Conservation (phyloP, 2,329 filamentous ascomycete species). For the Aspergillus tamarii region DNA sequence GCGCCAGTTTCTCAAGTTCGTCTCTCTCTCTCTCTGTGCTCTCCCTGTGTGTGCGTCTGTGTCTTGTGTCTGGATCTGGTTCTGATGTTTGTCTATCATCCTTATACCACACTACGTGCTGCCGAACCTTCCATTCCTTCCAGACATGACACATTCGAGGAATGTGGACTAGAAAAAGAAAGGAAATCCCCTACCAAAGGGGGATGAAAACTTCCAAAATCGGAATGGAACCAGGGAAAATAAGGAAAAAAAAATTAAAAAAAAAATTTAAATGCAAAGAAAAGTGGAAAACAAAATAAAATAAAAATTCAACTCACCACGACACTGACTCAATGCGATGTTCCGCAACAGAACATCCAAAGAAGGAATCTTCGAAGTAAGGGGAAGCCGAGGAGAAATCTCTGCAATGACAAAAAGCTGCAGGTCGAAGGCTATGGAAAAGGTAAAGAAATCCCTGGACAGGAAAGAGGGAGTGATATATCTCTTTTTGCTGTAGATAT, state of each 20-base stretch:
- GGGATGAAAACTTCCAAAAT: background rate
- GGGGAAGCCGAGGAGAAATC: background rate
- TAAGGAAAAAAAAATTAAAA: background rate
- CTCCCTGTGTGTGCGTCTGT: background rate
- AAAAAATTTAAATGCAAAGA: background rate
- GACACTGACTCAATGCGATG: background rate
- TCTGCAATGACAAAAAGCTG: background rate
- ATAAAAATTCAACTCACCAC: background rate
- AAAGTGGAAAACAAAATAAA: background rate
- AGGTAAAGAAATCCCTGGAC: background rate
- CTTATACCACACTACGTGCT: conserved; percentile 1
- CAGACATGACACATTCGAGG: conserved; percentile 4
- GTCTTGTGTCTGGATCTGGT: background rate
- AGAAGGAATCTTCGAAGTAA: background rate
- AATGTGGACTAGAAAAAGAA: conserved; percentile 3
- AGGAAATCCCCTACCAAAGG: background rate
- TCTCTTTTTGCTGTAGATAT: background rate
- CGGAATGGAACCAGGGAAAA: background rate
- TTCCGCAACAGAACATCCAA: background rate
- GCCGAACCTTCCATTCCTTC: conserved; percentile 2
- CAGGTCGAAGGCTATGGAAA: background rate
- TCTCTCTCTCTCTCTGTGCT: conserved; percentile 3
- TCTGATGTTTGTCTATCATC: background rate
- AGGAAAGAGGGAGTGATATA: background rate
- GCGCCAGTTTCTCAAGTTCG: background rate